Evolutionary conservation across 1,139 yeast species (phyloP).

Genomic region (Lodderomyces elongisporus): DNA sequence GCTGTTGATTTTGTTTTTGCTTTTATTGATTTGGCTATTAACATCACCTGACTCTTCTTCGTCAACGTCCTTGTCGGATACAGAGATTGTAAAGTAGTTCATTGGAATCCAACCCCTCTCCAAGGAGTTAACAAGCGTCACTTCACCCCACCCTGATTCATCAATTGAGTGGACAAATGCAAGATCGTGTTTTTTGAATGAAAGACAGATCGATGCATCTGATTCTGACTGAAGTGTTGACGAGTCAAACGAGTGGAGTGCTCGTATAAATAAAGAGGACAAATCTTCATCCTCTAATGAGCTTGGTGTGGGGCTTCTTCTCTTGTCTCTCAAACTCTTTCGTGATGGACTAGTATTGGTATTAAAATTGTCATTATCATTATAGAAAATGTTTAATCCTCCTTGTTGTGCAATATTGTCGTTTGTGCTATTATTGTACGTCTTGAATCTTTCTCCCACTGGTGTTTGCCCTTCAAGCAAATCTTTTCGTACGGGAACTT

Average conservation of each 20-base stretch:
- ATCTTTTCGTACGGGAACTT: conserved; percentile 31
- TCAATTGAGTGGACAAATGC: conserved; percentile 88
- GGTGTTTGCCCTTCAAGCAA: conserved; percentile 17
- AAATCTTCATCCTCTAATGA: conserved; percentile 33
- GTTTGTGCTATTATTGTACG: conserved; percentile 8
- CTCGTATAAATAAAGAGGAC: conserved; percentile 49
- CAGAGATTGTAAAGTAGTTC: conserved; percentile 73
- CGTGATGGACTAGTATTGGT: neutral
- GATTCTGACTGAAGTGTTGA: conserved; percentile 56
- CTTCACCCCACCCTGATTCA: conserved; percentile 98
- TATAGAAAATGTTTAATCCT: conserved; percentile 11
- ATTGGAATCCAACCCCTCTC: conserved; percentile 96
- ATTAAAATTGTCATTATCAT: conserved; percentile 1
- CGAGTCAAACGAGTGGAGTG: conserved; percentile 79
- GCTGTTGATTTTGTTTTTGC: too few species aligned
- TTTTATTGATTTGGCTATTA: conserved; percentile 22
- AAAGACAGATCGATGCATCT: conserved; percentile 75
- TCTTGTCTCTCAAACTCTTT: neutral
- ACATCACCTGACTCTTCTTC: conserved; percentile 17
- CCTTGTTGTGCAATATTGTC: conserved; percentile 7
- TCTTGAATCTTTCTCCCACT: conserved; percentile 16
- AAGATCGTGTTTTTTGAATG: conserved; percentile 73
- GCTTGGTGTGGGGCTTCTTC: conserved; percentile 1
- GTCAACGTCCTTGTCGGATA: conserved; percentile 24
- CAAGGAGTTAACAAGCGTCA: conserved; percentile 64